Base-by-base conservation (phyloP, 2,329 filamentous ascomycete genomes). In the Colletotrichum truncatum region DNA sequence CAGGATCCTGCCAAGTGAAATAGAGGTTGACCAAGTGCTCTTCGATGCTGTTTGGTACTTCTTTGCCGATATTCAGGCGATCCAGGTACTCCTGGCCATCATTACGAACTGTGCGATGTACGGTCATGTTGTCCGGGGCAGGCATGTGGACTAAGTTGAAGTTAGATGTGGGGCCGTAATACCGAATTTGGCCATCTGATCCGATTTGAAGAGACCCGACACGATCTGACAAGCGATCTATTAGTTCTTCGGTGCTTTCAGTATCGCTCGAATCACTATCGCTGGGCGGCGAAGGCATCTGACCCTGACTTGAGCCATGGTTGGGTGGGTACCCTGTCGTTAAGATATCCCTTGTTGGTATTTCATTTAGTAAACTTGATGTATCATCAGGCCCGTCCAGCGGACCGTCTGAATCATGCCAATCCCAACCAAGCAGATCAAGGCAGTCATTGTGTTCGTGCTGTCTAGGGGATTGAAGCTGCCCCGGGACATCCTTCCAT, bases 81-180 rank as follows among this genome's bases (percentile, higher is more conserved):
- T 52, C 66, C 2, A 73, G 64, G 21, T 69, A 69, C 14, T 72
- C 70, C 21, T 67, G 66, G 3, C 70, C 70, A 28, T 72, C 64
- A 9, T 69, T 68, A 9, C 69, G 68, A 34, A 72, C 62, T 4
- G 69, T 72, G 14, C 71, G 70, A 43, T 72, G 70, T 4, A 73
- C 60, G 6, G 67, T 71, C 21, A 72, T 57, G 14, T 71, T 70
- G 6, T 73, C 71, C 2, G 71, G 67, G 1, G 66, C 55, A 1
- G 70, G 36, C 11, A 61, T 49, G 4, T 52, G 48, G 14, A 52
- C 48, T 30, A 52, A 23, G 11, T 70, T 54, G 4, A 70, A 43
- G 28, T 71, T 71, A 8, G 69, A 71, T 6, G 68, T 71, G 6
- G 69, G 60, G 3, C 68, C 68, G 34, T 69, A 71, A 34, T 69